Base-by-base conservation (phyloP, 108 stramenopile species). In the Conticribra weissflogii region DNA sequence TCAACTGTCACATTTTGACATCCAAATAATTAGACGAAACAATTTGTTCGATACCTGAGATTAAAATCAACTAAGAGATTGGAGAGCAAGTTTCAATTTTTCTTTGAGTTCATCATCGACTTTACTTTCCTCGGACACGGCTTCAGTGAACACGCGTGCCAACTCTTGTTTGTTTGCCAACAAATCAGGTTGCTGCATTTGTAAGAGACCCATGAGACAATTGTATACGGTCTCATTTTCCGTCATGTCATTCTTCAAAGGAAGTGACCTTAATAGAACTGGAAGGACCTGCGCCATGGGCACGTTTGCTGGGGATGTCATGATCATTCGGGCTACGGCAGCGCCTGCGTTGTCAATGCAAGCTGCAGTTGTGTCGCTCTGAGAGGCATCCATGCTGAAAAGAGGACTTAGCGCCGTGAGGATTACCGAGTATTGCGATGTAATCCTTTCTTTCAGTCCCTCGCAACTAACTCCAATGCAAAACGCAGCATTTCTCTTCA, bases 141-240 rank as follows among this genome's bases (percentile, higher is more conserved):
- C 92, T 54, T 80, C 89, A 2, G 72, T 71, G 62, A 96, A 91
- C 29, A 96, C 82, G 65, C 91, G 71, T 32, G 58, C 54, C 34
- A 93, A 41, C 49, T 93, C 92, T 17, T 67, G 75, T 71, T 85
- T 92, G 64, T 70, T 72, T 19, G 85, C 83, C 18, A 87, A n/a
- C 17, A 85, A 74, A 61, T 88, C 94, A 36, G 94, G 86, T 47
- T 92, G 91, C 44, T 91, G 85, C 86, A 85, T 82, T 70, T 94
- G 83, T 28, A 97, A 53, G 68, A 98, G 79, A 31, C 94, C 93
- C 30, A 92, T 72, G 33, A 98, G 63, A 71, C 96, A 96, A 32
- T 76, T 91, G 90, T 97, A 98, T 2, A 98, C 94, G 15, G 96
- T 91, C 75, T 94, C 92, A 68, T 97, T 97, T 81, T 98, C 98